A percentile compares a stretch with the other conserved stretches of the same genome.
phyloP scores from a whole-genome alignment of 2,329 filamentous ascomycete genomes.

The Penicillium expansum region DNA sequence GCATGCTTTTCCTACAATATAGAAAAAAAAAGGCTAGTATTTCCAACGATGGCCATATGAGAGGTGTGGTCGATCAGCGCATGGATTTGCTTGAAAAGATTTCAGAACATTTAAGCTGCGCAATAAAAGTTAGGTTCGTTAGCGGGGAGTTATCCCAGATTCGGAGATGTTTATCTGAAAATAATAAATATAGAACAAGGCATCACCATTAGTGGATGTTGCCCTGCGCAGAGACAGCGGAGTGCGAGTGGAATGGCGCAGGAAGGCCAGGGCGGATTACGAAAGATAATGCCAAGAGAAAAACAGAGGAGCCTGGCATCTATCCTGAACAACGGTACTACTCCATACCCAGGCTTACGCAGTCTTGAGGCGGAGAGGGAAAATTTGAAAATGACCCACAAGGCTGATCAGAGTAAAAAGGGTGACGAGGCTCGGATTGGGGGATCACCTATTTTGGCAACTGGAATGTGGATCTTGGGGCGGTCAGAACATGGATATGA shows the following conservation, averaged over 20 bases:
- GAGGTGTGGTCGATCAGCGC: neutral
- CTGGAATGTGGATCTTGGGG: constrained; percentile 6
- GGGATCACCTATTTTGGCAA: neutral
- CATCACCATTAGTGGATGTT: neutral
- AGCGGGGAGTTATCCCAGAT: neutral
- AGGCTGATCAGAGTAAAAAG: constrained; percentile 4
- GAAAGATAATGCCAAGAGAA: constrained; percentile 5
- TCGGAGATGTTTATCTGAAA: neutral
- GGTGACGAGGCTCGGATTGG: constrained; percentile 7
- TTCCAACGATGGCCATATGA: neutral
- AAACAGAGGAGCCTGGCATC: constrained; percentile 7
- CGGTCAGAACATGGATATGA: constrained; percentile 1
- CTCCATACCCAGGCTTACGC: neutral
- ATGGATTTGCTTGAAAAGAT: neutral
- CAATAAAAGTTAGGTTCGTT: neutral
- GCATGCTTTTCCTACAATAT: neutral
- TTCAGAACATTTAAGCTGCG: neutral
- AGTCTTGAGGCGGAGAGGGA: constrained; percentile 1
- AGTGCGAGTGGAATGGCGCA: neutral
- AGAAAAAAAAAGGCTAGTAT: neutral
- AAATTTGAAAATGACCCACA: constrained; percentile 7
- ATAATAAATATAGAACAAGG: constrained; percentile 7
- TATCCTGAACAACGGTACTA: neutral
- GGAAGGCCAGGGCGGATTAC: neutral
- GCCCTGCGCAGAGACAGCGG: neutral